These are phyloP conservation scores for Salmacisia buchloeana DNA, from an alignment of 1,284 basidiomycete species.

Conservation along the genomic window DNA sequence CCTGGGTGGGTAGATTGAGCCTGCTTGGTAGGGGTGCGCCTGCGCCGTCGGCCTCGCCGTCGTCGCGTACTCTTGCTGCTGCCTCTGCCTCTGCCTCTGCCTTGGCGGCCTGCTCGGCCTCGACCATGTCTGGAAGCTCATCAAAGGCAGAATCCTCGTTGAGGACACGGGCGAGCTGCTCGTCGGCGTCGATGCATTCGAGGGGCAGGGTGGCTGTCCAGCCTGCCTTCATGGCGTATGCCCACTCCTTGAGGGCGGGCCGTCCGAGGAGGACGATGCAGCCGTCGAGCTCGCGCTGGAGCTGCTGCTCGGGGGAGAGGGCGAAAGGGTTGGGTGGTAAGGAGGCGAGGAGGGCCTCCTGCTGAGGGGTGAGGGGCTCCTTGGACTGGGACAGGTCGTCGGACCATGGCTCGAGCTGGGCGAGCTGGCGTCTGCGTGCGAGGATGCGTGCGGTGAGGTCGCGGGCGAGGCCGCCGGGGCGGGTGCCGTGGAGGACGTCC, in stretches of 20 bases:
- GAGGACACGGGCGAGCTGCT: constrained; percentile 65
- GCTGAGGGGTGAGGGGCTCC: constrained; percentile 46
- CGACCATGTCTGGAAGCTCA: constrained; percentile 53
- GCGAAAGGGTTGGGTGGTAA: constrained; percentile 59
- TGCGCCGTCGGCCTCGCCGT: constrained; percentile 25
- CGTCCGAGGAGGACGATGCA: constrained; percentile 83
- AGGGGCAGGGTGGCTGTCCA: constrained; percentile 59
- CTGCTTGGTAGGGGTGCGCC: constrained; percentile 19
- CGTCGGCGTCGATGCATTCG: constrained; percentile 64
- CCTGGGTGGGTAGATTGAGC: constrained; percentile 6
- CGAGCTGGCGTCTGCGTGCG: constrained; percentile 57
- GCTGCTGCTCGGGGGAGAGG: constrained; percentile 59
- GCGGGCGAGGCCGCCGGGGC: constrained; percentile 74
- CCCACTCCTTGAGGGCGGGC: constrained; percentile 87
- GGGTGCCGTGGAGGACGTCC: constrained; percentile 71
- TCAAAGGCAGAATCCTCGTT: constrained; percentile 73
- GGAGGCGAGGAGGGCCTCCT: constrained; percentile 25
- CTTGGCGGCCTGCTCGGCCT: constrained; percentile 23
- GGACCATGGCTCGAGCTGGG: constrained; percentile 42
- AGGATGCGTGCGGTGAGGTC: constrained; percentile 70
- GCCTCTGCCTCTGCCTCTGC: constrained; percentile 15
- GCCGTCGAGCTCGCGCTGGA: constrained; percentile 67
- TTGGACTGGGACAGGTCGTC: constrained; percentile 14
- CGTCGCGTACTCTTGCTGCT: constrained; percentile 19
- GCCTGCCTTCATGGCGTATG: constrained; percentile 75